Evolutionary conservation across 2,329 filamentous ascomycete genomes (phyloP).

Genomic region (Canariomyces notabilis): DNA sequence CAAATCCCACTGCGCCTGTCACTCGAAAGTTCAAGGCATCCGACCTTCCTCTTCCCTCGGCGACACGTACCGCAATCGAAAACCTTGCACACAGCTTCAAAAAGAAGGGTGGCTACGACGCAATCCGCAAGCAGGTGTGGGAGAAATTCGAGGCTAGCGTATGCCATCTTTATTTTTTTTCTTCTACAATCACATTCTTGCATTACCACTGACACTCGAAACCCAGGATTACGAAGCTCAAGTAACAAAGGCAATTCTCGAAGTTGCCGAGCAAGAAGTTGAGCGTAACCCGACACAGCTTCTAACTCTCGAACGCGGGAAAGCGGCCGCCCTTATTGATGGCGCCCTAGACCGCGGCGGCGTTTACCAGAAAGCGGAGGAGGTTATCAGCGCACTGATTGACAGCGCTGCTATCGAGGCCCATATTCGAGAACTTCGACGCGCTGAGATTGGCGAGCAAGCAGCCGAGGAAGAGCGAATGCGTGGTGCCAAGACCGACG

Average conservation of each 20-base stretch:
- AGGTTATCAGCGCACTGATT: slow-evolving; percentile 62
- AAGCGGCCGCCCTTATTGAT: slow-evolving; percentile 71
- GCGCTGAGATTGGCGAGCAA: slow-evolving; percentile 63
- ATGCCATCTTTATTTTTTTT: slow-evolving; percentile 28
- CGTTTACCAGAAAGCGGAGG: slow-evolving; percentile 67
- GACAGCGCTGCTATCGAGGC: slow-evolving; percentile 63
- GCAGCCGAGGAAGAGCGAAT: slow-evolving; percentile 59
- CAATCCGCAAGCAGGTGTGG: slow-evolving; percentile 71
- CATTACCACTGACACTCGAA: not conserved
- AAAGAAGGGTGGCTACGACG: slow-evolving; percentile 80
- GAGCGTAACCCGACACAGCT: slow-evolving; percentile 68
- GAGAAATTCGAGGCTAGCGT: slow-evolving; percentile 68
- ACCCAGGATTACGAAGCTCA: slow-evolving; percentile 63
- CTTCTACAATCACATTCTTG: not conserved
- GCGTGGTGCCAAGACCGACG: slow-evolving; percentile 66
- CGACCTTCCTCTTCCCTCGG: slow-evolving; percentile 67
- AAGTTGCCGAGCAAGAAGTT: slow-evolving; percentile 67
- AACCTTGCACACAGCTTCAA: slow-evolving; percentile 75
- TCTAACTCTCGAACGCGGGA: slow-evolving; percentile 66
- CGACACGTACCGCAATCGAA: slow-evolving; percentile 70
- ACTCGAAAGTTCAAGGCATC: slow-evolving; percentile 58
- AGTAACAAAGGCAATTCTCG: slow-evolving; percentile 61
- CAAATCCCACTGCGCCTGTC: slow-evolving; percentile 6
- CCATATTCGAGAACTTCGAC: slow-evolving; percentile 63
- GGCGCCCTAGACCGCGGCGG: slow-evolving; percentile 72